Evolutionary conservation across 441 rosid genomes (phyloP).

Genomic region (Bocquillonia castaneifolia): DNA sequence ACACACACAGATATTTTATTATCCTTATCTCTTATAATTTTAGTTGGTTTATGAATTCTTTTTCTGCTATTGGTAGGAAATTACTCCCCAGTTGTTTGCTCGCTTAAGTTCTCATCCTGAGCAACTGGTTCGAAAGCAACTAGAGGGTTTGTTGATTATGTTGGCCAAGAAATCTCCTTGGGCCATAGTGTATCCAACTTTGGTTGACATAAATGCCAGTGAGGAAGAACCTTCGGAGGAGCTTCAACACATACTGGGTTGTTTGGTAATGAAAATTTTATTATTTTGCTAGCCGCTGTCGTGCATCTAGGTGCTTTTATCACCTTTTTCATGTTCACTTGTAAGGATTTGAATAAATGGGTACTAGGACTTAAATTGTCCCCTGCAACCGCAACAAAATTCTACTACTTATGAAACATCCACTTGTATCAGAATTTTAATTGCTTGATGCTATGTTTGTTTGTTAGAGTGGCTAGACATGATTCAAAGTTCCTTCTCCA

Average conservation of each 20-base stretch:
- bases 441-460: background rate
- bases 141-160: slow-evolving; percentile 79
- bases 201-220: slow-evolving; percentile 81
- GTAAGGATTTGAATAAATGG: slow-evolving; percentile 12
- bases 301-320: slow-evolving; percentile 11
- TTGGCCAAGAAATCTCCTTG: slow-evolving; percentile 87
- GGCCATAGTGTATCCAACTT: slow-evolving; percentile 87
- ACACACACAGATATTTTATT: background rate
- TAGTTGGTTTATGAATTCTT: background rate
- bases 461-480: background rate
- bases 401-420: background rate
- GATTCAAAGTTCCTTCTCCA: background rate
- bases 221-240: slow-evolving; percentile 77
- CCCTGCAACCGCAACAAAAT: background rate
- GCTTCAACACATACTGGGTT: slow-evolving; percentile 73
- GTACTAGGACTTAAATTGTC: background rate
- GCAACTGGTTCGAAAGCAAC: slow-evolving; percentile 78
- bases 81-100: slow-evolving; percentile 91
- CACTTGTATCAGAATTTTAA: background rate
- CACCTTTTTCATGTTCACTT: background rate
- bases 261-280: slow-evolving; percentile 57
- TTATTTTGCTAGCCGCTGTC: slow-evolving; percentile 15
- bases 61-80: slow-evolving; percentile 46
- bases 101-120: slow-evolving; percentile 94
- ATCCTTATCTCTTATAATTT: background rate